Evolutionary conservation across 2,329 filamentous ascomycete genomes (phyloP).

Genomic region (Pestalotiopsis sp.): DNA sequence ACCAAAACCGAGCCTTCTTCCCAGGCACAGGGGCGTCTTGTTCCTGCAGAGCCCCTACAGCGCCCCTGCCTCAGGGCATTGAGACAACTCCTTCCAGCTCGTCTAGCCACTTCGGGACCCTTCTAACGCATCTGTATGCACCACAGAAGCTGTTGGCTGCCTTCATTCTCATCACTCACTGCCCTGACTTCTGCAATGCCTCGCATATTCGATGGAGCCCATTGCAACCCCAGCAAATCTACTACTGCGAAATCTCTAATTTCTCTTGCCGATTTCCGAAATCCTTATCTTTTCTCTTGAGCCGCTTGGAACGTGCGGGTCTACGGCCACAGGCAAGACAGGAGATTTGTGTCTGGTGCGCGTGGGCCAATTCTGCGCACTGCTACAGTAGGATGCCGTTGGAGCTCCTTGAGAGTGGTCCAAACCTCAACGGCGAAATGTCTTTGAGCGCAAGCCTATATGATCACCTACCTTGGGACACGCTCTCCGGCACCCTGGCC

Average conservation of each 20-base stretch:
- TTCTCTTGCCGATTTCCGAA: background rate
- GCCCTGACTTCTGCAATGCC: background rate
- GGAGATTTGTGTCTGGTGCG: background rate
- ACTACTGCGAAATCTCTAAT: background rate
- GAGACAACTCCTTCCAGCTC: background rate
- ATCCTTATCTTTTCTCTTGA: background rate
- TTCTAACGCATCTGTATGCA: background rate
- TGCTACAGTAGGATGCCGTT: background rate
- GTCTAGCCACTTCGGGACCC: conserved; percentile 1
- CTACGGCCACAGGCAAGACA: background rate
- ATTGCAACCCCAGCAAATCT: background rate
- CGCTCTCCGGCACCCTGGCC: background rate
- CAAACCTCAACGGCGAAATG: too few species aligned
- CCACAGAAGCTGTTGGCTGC: background rate
- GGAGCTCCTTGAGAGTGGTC: too few species aligned
- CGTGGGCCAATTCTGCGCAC: background rate
- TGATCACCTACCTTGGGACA: background rate
- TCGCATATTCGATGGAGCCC: background rate
- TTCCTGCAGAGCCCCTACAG: background rate
- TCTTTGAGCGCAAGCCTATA: too few species aligned
- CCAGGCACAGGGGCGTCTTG: background rate
- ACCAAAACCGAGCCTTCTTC: background rate
- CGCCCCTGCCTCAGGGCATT: background rate
- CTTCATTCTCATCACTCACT: background rate
- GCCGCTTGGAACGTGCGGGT: background rate